These are phyloP conservation scores for Ustilago trichophora DNA, from an alignment of 1,284 basidiomycete species.

Conservation along the genomic window DNA sequence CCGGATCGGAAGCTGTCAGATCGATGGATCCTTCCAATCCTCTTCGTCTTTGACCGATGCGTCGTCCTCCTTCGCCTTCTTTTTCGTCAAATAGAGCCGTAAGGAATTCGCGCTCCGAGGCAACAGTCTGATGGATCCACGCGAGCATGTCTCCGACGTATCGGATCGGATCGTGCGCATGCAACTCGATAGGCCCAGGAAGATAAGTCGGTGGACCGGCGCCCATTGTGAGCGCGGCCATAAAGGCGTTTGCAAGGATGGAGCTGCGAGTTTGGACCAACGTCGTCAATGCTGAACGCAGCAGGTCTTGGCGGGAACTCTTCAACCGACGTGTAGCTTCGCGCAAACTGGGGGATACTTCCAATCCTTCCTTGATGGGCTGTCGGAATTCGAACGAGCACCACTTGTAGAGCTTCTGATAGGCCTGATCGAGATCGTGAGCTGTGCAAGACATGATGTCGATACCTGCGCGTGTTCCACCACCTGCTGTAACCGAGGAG, in stretches of 20 bases:
- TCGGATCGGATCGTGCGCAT: slow-evolving; percentile 93
- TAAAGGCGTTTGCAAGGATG: slow-evolving; percentile 81
- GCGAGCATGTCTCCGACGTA: slow-evolving; percentile 99
- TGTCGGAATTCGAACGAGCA: slow-evolving; percentile 82
- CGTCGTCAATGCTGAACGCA: slow-evolving; percentile 72
- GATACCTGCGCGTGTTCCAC: slow-evolving; percentile 44
- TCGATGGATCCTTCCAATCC: slow-evolving; percentile 54
- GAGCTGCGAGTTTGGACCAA: slow-evolving; percentile 84
- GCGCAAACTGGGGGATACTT: slow-evolving; percentile 77
- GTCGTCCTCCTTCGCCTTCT: slow-evolving; percentile 69
- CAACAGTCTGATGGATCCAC: slow-evolving; percentile 96
- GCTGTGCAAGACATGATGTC: slow-evolving; percentile 79
- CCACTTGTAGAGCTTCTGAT: slow-evolving; percentile 88
- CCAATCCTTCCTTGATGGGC: slow-evolving; percentile 71
- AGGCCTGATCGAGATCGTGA: slow-evolving; percentile 83
- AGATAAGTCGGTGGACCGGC: slow-evolving; percentile 78
- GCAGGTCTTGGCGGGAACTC: slow-evolving; percentile 71
- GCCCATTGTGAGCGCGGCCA: slow-evolving; percentile 86
- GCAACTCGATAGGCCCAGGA: slow-evolving; percentile 92
- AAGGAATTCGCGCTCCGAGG: slow-evolving; percentile 82
- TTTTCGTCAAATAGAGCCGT: slow-evolving; percentile 47
- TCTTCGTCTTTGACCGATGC: slow-evolving; percentile 42
- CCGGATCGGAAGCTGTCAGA: slow-evolving; percentile 21
- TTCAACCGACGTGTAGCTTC: slow-evolving; percentile 80
- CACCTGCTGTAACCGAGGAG: slow-evolving; percentile 76